Conservation (phyloP, 2,329 filamentous ascomycete species). For the Didymella exigua region DNA sequence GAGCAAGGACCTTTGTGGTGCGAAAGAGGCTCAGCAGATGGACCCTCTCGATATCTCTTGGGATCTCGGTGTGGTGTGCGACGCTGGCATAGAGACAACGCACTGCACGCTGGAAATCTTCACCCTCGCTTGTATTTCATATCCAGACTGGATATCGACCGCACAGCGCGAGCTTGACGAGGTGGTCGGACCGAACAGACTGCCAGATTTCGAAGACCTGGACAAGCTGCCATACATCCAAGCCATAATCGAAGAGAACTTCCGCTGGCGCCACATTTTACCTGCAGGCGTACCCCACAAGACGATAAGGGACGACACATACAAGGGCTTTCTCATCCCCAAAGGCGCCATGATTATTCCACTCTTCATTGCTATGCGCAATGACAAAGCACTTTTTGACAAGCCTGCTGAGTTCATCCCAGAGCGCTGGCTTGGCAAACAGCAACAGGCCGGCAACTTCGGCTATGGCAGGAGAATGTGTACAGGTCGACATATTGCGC, state of each 20-base stretch:
- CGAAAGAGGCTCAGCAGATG: constrained; percentile 18
- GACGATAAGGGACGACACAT: constrained; percentile 53
- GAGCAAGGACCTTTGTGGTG: constrained; percentile 20
- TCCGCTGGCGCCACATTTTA: constrained; percentile 44
- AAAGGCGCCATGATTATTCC: constrained; percentile 45
- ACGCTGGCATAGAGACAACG: constrained; percentile 32
- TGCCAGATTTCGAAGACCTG: constrained; percentile 30
- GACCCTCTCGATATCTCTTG: constrained; percentile 20
- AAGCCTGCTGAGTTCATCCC: constrained; percentile 43
- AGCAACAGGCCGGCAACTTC: constrained; percentile 37
- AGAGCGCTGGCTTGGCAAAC: constrained; percentile 40
- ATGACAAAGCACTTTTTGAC: constrained; percentile 37
- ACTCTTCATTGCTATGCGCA: constrained; percentile 42
- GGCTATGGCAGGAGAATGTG: constrained; percentile 51
- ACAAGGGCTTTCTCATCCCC: constrained; percentile 55
- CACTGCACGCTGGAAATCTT: constrained; percentile 5
- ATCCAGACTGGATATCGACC: constrained; percentile 12
- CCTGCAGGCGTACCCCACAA: constrained; percentile 54
- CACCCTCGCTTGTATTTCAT: constrained; percentile 13
- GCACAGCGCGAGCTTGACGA: constrained; percentile 27
- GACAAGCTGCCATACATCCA: constrained; percentile 32
- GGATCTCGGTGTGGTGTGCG: constrained; percentile 24
- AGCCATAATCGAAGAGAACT: constrained; percentile 36
- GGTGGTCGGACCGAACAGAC: constrained; percentile 19
- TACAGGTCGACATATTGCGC: constrained; percentile 36